Base-by-base conservation (phyloP, 768 basidiomycete species). In the Lepiota brunneoincarnata region DNA sequence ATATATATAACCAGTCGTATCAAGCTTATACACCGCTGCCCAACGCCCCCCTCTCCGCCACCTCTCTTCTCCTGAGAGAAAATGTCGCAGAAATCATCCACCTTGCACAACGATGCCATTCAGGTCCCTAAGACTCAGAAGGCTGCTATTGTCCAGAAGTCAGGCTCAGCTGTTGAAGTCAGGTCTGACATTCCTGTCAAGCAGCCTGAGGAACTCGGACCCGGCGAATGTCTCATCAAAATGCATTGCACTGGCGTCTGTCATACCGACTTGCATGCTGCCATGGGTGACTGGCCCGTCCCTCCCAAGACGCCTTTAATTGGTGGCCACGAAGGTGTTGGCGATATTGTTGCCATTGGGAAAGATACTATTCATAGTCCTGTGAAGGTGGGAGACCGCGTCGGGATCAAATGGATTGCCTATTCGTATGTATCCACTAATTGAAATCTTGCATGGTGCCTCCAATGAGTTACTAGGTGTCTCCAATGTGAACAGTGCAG, bases 311-410 rank as follows among this genome's bases (percentile, higher is more conserved):
- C 75, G 1, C 87, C 87, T 0, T 80, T 91, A 44, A 80, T 92
- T 53, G 89, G 89, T 14, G 90, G 93, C 0, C 92, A 93, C 64
- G 87, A 93, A 70, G 92, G 91, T 58, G 89, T 91, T 11, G 91
- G 93, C 15, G 72, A 76, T 39, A 71, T 96, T 51, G 86, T 93
- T 38, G 92, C 91, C 21, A 89, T 94, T 61, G 91, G 83, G 20
- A 74, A 77, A 6, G 70, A 86, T 64, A 87, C 89, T 0, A 58
- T 68, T 18, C 51, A 74, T 43, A 82, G 80, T 10, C 80, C 82
- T 0, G 80, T 93, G 58, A 83, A 87, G 63, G 56, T 91, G 35
- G 91, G 91, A 17, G 84, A 91, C 50, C 79, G 87, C 11, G 90
- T 93, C 40, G 91, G 91, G 4, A 82, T 93, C 71, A 93, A 93